These are phyloP conservation scores for Ceratobasidium sp. DNA, from an alignment of 1,284 basidiomycete genomes.

Conservation along the genomic window DNA sequence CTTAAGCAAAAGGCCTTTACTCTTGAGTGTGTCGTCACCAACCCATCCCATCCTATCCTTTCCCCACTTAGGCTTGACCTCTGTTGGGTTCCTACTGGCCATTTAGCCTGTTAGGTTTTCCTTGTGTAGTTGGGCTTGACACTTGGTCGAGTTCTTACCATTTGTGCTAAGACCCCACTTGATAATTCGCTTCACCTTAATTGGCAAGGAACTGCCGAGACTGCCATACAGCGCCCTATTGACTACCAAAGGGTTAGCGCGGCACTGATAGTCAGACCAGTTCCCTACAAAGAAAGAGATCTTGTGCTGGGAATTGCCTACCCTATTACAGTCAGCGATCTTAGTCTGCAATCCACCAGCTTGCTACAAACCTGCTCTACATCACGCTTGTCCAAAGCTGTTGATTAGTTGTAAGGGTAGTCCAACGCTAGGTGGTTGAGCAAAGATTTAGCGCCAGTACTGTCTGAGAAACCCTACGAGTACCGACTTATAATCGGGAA, in stretches of 20 bases:
- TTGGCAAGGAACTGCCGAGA: not conserved
- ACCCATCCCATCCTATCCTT: not conserved
- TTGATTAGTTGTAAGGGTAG: slow-evolving; percentile 25
- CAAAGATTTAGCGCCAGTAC: slow-evolving; percentile 2
- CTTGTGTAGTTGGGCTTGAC: slow-evolving; percentile 16
- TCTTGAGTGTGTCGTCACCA: no score
- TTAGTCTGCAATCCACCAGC: not conserved
- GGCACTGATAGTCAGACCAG: not conserved
- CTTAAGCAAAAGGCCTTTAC: no score
- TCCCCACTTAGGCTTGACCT: not conserved
- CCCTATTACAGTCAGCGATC: not conserved
- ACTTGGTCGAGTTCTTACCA: slow-evolving; percentile 14
- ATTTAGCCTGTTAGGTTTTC: no score
- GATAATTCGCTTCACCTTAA: not conserved
- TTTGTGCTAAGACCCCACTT: not conserved
- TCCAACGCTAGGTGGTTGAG: slow-evolving; percentile 16
- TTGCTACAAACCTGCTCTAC: not conserved
- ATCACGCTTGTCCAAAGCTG: slow-evolving; percentile 10
- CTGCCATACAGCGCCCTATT: not conserved
- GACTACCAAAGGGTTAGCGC: not conserved
- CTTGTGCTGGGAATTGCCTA: not conserved
- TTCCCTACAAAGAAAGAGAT: not conserved
- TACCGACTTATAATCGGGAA: not conserved
- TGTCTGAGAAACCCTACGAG: not conserved
- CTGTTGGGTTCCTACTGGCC: not conserved